Evolutionary conservation across 768 basidiomycete genomes (phyloP).

Genomic region (Rubroboletus pulcherrimus): DNA sequence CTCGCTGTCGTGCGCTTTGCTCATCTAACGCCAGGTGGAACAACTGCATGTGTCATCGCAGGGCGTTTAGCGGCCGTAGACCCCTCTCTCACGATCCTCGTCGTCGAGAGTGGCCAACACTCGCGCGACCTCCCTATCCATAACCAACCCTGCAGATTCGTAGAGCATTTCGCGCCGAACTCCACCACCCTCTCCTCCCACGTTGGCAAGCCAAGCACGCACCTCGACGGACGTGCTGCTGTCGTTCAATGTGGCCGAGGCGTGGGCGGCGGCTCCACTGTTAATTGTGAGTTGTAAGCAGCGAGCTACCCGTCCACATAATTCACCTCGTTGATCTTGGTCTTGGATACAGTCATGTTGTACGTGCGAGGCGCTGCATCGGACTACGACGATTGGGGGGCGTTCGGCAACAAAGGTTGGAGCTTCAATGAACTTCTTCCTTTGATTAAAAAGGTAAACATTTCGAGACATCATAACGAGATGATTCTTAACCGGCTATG

Average conservation of each 20-base stretch:
- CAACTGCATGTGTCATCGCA: constrained; percentile 52
- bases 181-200: constrained; percentile 45
- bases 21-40: constrained; percentile 35
- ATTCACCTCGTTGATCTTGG: neutral
- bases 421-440: constrained; percentile 55
- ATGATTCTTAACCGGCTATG: constrained; percentile 42
- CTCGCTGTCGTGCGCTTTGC: neutral
- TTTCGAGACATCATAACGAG: neutral
- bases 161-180: constrained; percentile 37
- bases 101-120: constrained; percentile 57
- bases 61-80: constrained; percentile 51
- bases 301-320: too few species aligned
- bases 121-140: constrained; percentile 45
- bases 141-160: constrained; percentile 51
- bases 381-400: constrained; percentile 61
- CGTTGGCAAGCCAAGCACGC: constrained; percentile 36
- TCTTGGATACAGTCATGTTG: constrained; percentile 35
- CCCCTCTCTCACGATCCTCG: constrained; percentile 51
- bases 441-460: constrained; percentile 49
- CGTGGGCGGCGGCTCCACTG: constrained; percentile 59
- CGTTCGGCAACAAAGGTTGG: constrained; percentile 57
- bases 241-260: constrained; percentile 46
- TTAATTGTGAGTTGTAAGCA: constrained; percentile 49
- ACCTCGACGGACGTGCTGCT: constrained; percentile 41
- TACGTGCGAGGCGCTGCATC: constrained; percentile 59